These are phyloP conservation scores for Leccinellum luteum DNA, from an alignment of 768 basidiomycete genomes.

Conservation along the genomic window DNA sequence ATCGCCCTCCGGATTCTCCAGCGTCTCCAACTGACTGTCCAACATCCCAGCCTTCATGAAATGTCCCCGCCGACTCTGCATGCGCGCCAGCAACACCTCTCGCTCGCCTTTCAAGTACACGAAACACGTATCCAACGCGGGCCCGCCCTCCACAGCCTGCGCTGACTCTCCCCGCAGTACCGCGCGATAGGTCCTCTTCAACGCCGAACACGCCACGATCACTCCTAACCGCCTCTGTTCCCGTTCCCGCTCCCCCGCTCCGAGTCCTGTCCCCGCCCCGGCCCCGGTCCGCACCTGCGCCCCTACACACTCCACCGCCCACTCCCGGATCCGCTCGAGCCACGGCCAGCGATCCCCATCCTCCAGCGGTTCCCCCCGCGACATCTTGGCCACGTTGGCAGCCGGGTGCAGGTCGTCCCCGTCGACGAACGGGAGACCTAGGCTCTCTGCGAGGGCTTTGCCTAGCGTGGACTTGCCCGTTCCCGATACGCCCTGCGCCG, in stretches of 20 bases:
- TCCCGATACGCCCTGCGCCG: constrained; percentile 59
- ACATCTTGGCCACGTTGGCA: constrained; percentile 87
- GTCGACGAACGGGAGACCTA: constrained; percentile 79
- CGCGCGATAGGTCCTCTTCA: constrained; percentile 80
- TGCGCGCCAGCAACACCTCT: constrained; percentile 57
- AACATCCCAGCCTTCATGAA: constrained; percentile 86
- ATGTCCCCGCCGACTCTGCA: constrained; percentile 64
- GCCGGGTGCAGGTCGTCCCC: constrained; percentile 86
- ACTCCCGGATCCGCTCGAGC: constrained; percentile 69
- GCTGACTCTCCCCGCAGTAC: constrained; percentile 54
- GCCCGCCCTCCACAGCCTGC: background rate
- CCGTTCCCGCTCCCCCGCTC: background rate
- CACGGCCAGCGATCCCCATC: constrained; percentile 87
- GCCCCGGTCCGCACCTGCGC: background rate
- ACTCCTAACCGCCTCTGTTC: constrained; percentile 42
- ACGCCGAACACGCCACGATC: constrained; percentile 84
- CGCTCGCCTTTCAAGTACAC: constrained; percentile 70
- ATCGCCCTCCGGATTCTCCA: constrained; percentile 71
- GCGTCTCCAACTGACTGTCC: constrained; percentile 67
- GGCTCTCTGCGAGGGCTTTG: constrained; percentile 51
- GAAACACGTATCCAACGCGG: constrained; percentile 56
- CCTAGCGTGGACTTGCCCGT: constrained; percentile 76
- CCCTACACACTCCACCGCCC: constrained; percentile 40
- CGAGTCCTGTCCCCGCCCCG: too few relatives aligned
- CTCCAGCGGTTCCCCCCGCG: constrained; percentile 65